Evolutionary conservation across 208 protist genomes (phyloP).

Genomic region (Leishmania tropica): DNA sequence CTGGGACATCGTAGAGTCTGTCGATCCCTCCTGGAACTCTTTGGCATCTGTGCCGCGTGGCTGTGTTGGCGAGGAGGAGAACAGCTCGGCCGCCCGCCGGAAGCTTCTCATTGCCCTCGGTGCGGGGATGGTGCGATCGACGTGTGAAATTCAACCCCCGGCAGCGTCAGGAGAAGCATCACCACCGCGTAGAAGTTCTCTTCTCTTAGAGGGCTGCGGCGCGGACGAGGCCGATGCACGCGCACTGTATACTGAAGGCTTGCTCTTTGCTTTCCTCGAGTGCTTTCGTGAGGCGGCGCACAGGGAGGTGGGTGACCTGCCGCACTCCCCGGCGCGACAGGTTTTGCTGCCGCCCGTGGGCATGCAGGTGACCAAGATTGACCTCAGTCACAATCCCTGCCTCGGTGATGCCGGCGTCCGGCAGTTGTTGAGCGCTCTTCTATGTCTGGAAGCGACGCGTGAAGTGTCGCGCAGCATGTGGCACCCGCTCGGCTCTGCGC

Average conservation of each 20-base stretch:
- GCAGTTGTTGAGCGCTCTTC: slow-evolving; percentile 11
- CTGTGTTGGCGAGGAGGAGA: not conserved
- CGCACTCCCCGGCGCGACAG: not conserved
- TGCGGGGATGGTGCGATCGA: not conserved
- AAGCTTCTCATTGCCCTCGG: not conserved
- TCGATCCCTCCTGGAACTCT: slow-evolving; percentile 27
- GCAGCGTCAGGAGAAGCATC: not conserved
- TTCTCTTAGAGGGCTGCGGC: slow-evolving; percentile 17
- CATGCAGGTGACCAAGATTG: slow-evolving; percentile 17
- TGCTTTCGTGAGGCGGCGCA: slow-evolving; percentile 11
- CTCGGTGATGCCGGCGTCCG: slow-evolving; percentile 16
- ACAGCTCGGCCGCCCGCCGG: not conserved
- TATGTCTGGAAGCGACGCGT: slow-evolving; percentile 19
- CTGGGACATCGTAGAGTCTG: not conserved
- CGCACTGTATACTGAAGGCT: slow-evolving; percentile 11
- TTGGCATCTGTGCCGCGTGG: not conserved
- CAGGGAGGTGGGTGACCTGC: not conserved
- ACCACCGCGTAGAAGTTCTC: not conserved
- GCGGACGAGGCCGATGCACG: slow-evolving; percentile 2
- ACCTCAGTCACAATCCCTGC: slow-evolving; percentile 29
- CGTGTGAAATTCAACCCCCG: not conserved
- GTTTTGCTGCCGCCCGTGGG: not conserved
- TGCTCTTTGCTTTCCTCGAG: slow-evolving; percentile 5
- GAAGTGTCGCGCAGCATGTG: not conserved
- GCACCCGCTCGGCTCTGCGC: not conserved